These are phyloP conservation scores for Candida glaebosa DNA, from an alignment of 805 yeast species.

Conservation along the genomic window DNA sequence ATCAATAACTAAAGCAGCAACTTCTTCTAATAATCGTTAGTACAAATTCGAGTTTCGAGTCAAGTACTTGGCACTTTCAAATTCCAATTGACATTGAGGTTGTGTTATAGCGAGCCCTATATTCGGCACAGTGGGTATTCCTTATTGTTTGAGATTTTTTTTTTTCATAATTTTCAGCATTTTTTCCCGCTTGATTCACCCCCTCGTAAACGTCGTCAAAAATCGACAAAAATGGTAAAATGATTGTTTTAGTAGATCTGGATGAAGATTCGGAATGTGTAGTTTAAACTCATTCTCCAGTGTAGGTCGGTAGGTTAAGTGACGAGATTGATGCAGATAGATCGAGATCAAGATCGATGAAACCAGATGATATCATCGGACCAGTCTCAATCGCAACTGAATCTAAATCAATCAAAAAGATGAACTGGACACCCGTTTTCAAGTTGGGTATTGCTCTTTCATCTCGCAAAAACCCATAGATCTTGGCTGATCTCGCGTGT, in stretches of 20 bases:
- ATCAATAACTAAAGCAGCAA: slow-evolving; percentile 80
- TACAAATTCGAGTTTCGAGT: slow-evolving; percentile 7
- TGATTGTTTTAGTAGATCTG: not conserved
- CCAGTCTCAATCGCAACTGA: too few relatives aligned
- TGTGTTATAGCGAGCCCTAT: not conserved
- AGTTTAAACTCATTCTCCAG: too few relatives aligned
- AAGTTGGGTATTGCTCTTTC: too few relatives aligned
- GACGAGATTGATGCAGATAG: too few relatives aligned
- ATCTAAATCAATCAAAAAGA: too few relatives aligned
- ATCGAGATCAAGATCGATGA: too few relatives aligned
- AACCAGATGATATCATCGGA: too few relatives aligned
- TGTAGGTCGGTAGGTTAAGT: too few relatives aligned
- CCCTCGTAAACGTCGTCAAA: not conserved
- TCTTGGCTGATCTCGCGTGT: too few relatives aligned
- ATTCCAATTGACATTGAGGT: not conserved
- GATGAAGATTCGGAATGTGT: too few relatives aligned
- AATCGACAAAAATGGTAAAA: not conserved
- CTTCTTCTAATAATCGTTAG: slow-evolving; percentile 39
- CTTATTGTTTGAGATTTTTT: not conserved
- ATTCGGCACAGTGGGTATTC: not conserved
- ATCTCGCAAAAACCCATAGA: too few relatives aligned
- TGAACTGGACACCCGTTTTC: too few relatives aligned
- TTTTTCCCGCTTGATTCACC: not conserved
- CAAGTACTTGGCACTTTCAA: not conserved
- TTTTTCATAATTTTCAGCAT: not conserved